Evolutionary conservation across 805 yeast genomes (phyloP).

Genomic region (Myxozyma udenii): DNA sequence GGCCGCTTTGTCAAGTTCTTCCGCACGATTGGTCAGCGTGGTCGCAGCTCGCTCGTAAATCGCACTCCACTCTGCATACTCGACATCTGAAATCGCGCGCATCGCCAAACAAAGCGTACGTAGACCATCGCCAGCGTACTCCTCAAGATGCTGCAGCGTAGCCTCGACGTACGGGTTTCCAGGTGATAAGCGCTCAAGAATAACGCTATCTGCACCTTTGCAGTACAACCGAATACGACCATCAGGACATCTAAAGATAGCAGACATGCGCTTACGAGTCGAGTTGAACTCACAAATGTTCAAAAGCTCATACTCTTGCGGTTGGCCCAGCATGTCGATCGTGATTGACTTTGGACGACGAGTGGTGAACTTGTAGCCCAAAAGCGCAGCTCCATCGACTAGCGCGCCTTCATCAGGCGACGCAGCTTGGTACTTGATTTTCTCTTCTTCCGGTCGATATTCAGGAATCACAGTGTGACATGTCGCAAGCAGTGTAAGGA

Average conservation of each 20-base stretch:
- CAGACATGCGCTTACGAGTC: constrained; percentile 96
- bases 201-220: constrained; percentile 97
- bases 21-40: constrained; percentile 68
- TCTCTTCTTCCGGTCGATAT: constrained; percentile 44
- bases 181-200: constrained; percentile 72
- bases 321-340: constrained; percentile 54
- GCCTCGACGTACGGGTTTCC: constrained; percentile 74
- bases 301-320: constrained; percentile 67
- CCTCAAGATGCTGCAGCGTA: constrained; percentile 84
- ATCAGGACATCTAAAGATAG: constrained; percentile 90
- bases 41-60: constrained; percentile 78
- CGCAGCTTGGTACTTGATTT: constrained; percentile 92
- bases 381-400: constrained; percentile 89
- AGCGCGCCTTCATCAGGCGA: constrained; percentile 99
- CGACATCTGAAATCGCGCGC: constrained; percentile 72
- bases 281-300: constrained; percentile 96
- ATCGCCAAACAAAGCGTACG: constrained; percentile 91
- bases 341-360: constrained; percentile 83
- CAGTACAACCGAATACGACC: constrained; percentile 84
- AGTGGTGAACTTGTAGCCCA: constrained; percentile 80
- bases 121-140: constrained; percentile 93
- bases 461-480: constrained; percentile 99
- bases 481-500: constrained; percentile 77
- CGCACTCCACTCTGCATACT: constrained; percentile 67
- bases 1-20: constrained; percentile 81